Evolutionary conservation across 192 early-diverging fungal genomes (phyloP).

Genomic region (Endogone sp.): DNA sequence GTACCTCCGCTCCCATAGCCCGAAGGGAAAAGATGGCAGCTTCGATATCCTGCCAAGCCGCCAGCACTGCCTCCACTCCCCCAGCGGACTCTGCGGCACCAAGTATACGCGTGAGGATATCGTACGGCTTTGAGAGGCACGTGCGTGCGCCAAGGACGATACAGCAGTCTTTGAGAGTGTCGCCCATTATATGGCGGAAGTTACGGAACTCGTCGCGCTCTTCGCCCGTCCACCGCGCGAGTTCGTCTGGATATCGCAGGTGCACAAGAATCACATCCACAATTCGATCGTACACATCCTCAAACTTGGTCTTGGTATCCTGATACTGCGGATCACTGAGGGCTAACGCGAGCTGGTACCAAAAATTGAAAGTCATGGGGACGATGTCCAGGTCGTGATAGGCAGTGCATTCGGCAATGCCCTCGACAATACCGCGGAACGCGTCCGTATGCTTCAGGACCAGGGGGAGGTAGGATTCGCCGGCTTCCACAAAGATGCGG

Average conservation of each 20-base stretch:
- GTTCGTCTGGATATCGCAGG: constrained; percentile 80
- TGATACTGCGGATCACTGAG: constrained; percentile 42
- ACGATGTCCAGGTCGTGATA: constrained; percentile 82
- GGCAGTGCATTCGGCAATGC: constrained; percentile 77
- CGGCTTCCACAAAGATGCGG: constrained; percentile 86
- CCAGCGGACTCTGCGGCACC: constrained; percentile 22
- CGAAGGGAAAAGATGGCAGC: constrained; percentile 92
- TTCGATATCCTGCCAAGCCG: constrained; percentile 91
- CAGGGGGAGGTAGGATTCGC: constrained; percentile 77
- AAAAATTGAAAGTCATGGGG: constrained; percentile 88
- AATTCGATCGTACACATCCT: constrained; percentile 58
- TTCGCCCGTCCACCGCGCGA: constrained; percentile 66
- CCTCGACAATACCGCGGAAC: constrained; percentile 74
- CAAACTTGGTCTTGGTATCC: constrained; percentile 50
- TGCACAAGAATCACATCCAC: constrained; percentile 85
- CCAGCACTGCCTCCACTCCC: constrained; percentile 11
- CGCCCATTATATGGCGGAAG: constrained; percentile 95
- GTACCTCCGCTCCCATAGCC: constrained; percentile 86
- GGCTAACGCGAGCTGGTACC: constrained; percentile 75
- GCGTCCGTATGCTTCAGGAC: constrained; percentile 64
- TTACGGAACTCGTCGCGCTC: constrained; percentile 97
- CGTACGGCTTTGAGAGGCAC: constrained; percentile 66
- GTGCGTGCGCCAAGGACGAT: constrained; percentile 72
- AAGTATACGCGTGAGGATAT: constrained; percentile 42
- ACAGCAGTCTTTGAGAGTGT: constrained; percentile 95